These are phyloP conservation scores for Nothophaeocryptopus gaeumannii DNA, from an alignment of 2,329 filamentous ascomycete genomes.

Conservation along the genomic window DNA sequence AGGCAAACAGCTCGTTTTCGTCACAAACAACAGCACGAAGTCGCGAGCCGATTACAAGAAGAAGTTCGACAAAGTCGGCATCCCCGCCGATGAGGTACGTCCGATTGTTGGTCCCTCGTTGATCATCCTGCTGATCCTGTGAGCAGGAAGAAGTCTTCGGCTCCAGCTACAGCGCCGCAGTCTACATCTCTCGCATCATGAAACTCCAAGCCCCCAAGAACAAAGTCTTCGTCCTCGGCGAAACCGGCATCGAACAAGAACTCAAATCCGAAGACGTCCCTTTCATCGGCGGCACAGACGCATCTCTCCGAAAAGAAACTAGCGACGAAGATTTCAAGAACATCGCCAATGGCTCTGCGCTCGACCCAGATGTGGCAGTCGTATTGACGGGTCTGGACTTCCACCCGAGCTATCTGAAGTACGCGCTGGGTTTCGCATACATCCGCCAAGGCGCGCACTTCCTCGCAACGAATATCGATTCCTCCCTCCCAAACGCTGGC, in stretches of 20 bases:
- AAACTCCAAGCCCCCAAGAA: conserved; percentile 73
- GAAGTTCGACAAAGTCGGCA: conserved; percentile 79
- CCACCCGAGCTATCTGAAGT: conserved; percentile 92
- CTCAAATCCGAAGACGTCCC: conserved; percentile 73
- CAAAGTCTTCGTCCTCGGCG: conserved; percentile 93
- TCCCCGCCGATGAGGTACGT: conserved; percentile 65
- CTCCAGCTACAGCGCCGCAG: conserved; percentile 88
- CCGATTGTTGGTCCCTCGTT: too few relatives aligned
- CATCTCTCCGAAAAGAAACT: conserved; percentile 71
- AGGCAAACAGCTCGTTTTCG: conserved; percentile 93
- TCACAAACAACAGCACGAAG: conserved; percentile 99
- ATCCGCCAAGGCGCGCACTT: conserved; percentile 78
- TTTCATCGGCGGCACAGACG: conserved; percentile 84
- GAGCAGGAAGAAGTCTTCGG: conserved; percentile 88
- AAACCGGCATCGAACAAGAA: conserved; percentile 87
- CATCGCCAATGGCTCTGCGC: conserved; percentile 67
- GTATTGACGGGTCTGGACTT: conserved; percentile 91
- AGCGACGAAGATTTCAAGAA: conserved; percentile 73
- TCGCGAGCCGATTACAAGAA: conserved; percentile 88
- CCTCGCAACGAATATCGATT: conserved; percentile 90
- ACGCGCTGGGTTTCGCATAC: conserved; percentile 81
- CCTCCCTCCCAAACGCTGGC: conserved; percentile 77
- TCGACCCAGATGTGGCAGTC: conserved; percentile 85
- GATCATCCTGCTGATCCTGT: too few relatives aligned
- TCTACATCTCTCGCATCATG: conserved; percentile 94